Conservation (phyloP, 1,284 basidiomycete species). For the Mrakiaceae sp. region DNA sequence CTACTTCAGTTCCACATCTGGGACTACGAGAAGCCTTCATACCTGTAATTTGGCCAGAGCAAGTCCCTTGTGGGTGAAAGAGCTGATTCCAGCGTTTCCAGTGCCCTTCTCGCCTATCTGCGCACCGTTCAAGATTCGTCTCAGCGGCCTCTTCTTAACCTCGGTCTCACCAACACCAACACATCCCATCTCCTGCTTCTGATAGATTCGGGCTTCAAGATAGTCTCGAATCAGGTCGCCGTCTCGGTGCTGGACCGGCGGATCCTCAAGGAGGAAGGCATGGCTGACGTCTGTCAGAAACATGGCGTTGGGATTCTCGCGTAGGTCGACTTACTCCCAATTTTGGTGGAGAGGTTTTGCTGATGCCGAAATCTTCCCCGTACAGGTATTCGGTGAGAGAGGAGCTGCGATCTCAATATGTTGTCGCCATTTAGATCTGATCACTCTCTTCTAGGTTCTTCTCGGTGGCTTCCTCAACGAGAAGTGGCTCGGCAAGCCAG, state of each 20-base stretch:
- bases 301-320: slow-evolving; percentile 18
- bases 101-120: neutral
- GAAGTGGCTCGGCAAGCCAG: slow-evolving; percentile 18
- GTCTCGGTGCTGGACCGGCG: slow-evolving; percentile 21
- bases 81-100: neutral
- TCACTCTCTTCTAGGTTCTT: neutral
- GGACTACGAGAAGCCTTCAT: slow-evolving; percentile 12
- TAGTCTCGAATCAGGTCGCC: slow-evolving; percentile 20
- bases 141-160: neutral
- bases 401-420: no score
- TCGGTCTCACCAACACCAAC: slow-evolving; percentile 21
- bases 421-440: no score
- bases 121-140: neutral
- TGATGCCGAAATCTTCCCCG: no score
- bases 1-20: slow-evolving; percentile 14
- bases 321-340: slow-evolving; percentile 6
- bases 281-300: slow-evolving; percentile 15
- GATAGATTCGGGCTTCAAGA: slow-evolving; percentile 14
- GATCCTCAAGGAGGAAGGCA: slow-evolving; percentile 13
- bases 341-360: no score
- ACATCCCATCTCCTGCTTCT: slow-evolving; percentile 19
- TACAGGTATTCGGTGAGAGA: no score
- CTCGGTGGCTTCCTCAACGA: slow-evolving; percentile 20
- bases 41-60: slow-evolving; percentile 1
- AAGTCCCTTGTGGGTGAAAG: neutral